A percentile compares a stretch with the other conserved stretches of the same genome.
Conservation (phyloP, 129 eudicot species). For the Lonicera japonica region DNA sequence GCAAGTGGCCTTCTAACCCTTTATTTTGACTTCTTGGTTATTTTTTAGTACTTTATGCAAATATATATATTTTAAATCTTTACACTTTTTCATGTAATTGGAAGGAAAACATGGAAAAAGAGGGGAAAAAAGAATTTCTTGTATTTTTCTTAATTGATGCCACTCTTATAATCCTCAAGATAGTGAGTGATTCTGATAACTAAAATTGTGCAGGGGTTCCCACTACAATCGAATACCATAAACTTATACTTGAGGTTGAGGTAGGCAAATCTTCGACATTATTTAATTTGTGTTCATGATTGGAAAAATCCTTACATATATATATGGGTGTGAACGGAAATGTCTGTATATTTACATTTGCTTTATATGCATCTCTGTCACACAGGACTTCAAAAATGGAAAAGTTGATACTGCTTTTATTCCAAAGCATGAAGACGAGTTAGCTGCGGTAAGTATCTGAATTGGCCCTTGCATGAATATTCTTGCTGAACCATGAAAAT, state of each 20-base stretch:
- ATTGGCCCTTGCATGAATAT: background rate
- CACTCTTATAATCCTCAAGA: too few relatives aligned
- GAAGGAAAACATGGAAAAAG: too few relatives aligned
- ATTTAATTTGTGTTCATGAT: background rate
- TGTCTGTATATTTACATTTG: background rate
- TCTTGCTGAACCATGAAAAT: background rate
- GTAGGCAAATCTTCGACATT: slow-evolving; percentile 29
- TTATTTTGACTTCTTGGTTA: background rate
- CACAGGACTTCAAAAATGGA: slow-evolving; percentile 89
- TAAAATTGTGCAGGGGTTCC: slow-evolving; percentile 77
- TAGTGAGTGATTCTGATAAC: background rate
- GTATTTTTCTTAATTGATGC: too few relatives aligned
- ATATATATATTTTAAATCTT: too few relatives aligned
- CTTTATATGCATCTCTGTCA: background rate
- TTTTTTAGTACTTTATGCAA: too few relatives aligned
- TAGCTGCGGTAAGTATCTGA: slow-evolving; percentile 62
- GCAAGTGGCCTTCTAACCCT: background rate
- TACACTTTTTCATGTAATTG: too few relatives aligned
- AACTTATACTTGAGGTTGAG: slow-evolving; percentile 92
- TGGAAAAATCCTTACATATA: background rate
- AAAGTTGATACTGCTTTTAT: slow-evolving; percentile 97
- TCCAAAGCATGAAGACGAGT: slow-evolving; percentile 89
- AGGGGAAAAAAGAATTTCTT: too few relatives aligned
- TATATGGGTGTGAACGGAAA: background rate
- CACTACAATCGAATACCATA: slow-evolving; percentile 93